phyloP scores from a whole-genome alignment of 805 yeast species.

The Hanseniaspora lachancei region DNA sequence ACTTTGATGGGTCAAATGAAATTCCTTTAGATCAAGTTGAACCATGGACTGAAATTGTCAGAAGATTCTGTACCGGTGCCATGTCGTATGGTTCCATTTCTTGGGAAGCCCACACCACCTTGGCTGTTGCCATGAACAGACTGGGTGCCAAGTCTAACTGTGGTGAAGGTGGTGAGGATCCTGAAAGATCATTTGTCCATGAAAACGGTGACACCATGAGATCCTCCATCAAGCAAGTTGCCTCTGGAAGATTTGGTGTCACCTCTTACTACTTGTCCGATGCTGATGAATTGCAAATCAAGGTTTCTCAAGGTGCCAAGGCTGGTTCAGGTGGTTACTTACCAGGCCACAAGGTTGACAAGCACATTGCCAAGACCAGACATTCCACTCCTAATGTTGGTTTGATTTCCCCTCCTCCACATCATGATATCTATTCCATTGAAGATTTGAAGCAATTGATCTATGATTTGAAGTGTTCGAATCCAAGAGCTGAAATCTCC shows the following conservation, averaged over 20 bases:
- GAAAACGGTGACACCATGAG: constrained; percentile 95
- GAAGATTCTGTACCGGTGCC: constrained; percentile 97
- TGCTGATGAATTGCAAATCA: constrained; percentile 94
- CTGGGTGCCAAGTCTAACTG: constrained; percentile 95
- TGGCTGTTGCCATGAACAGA: constrained; percentile 97
- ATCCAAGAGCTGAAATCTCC: constrained; percentile 93
- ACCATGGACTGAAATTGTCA: constrained; percentile 98
- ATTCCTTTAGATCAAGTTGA: constrained; percentile 96
- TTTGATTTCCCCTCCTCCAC: constrained; percentile 95
- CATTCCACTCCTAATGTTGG: constrained; percentile 97
- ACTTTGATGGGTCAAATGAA: constrained; percentile 52
- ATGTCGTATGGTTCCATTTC: constrained; percentile 98
- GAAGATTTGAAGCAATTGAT: constrained; percentile 95
- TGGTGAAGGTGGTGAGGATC: constrained; percentile 99
- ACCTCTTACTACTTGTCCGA: constrained; percentile 88
- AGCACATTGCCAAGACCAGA: constrained; percentile 81
- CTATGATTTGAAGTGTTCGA: constrained; percentile 90
- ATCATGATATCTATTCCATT: constrained; percentile 94
- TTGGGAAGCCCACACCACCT: constrained; percentile 94
- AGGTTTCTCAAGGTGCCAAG: constrained; percentile 99
- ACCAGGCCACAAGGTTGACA: constrained; percentile 86
- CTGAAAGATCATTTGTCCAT: constrained; percentile 68
- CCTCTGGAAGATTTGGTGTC: constrained; percentile 96
- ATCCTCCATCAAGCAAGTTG: constrained; percentile 96
- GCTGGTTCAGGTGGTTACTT: constrained; percentile 99